A percentile compares a stretch with the other conserved stretches of the same genome.
Evolutionary conservation across 441 rosid genomes (phyloP).

Genomic region (Bruguiera hainesii): DNA sequence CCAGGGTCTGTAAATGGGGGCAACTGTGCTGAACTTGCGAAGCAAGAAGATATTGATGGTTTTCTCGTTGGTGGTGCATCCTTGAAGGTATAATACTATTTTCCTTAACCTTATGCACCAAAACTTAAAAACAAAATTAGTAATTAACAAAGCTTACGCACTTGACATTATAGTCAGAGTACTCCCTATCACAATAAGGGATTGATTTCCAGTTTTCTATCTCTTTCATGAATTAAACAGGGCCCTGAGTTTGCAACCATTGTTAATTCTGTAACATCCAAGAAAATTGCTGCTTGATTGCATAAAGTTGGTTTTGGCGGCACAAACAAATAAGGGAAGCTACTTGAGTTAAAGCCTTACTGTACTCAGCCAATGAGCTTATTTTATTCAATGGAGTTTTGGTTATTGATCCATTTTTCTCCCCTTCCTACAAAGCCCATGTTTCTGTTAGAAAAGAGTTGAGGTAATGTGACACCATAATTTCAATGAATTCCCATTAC

Average conservation of each 20-base stretch:
- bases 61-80: conserved; percentile 99
- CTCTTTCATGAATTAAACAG: conserved; percentile 29
- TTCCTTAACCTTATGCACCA: neutral
- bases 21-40: conserved; percentile 90
- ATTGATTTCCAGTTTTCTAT: too few relatives aligned
- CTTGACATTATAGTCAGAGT: neutral
- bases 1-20: conserved; percentile 93
- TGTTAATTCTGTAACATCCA: conserved; percentile 80
- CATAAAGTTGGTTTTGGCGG: conserved; percentile 4
- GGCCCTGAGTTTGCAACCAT: conserved; percentile 95
- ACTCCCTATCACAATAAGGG: neutral
- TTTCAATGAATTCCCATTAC: too few relatives aligned
- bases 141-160: neutral
- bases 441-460: too few relatives aligned
- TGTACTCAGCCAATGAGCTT: conserved; percentile 21
- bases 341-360: conserved; percentile 24
- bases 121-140: neutral
- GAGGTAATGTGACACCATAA: too few relatives aligned
- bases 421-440: conserved; percentile 9
- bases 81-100: conserved; percentile 59
- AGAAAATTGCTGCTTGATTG: conserved; percentile 81
- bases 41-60: conserved; percentile 94
- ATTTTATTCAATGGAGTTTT: conserved; percentile 24
- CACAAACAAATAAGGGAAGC: conserved; percentile 24
- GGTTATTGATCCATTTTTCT: conserved; percentile 19